Evolutionary conservation across 805 yeast genomes (phyloP).

Genomic region (Pichia heedii): DNA sequence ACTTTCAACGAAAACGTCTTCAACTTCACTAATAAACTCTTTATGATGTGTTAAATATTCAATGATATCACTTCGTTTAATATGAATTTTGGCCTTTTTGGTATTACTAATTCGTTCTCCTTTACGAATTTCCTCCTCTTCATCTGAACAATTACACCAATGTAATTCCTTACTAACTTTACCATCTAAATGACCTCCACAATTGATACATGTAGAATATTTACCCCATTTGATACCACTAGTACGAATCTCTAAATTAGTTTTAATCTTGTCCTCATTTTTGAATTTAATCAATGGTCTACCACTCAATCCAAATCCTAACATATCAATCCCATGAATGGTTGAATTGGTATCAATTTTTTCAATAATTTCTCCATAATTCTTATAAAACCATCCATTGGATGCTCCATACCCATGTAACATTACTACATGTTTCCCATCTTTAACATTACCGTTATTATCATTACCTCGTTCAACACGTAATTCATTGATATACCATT

Average conservation of each 20-base stretch:
- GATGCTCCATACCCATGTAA: conserved; percentile 53
- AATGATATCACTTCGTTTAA: conserved; percentile 6
- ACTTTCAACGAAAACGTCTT: conserved; percentile 46
- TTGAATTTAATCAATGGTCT: conserved; percentile 30
- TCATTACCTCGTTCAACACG: conserved; percentile 16
- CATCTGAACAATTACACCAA: conserved; percentile 8
- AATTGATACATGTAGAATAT: conserved; percentile 5
- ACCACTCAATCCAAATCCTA: conserved; percentile 48
- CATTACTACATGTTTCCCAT: conserved; percentile 34
- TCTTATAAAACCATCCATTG: conserved; percentile 47
- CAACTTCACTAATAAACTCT: conserved; percentile 37
- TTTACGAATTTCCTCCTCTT: conserved; percentile 5
- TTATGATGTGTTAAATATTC: conserved; percentile 26
- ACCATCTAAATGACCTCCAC: conserved; percentile 13
- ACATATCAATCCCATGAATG: conserved; percentile 37
- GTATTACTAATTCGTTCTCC: not conserved
- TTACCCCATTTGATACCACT: conserved; percentile 15
- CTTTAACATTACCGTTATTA: not conserved
- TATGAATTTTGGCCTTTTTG: not conserved
- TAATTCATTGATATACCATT: conserved; percentile 21
- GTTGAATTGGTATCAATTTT: conserved; percentile 16
- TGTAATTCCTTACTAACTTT: conserved; percentile 2
- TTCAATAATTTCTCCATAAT: conserved; percentile 35
- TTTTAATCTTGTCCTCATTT: conserved; percentile 16
- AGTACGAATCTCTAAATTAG: conserved; percentile 19